These are phyloP conservation scores for Emericellopsis terricola DNA, from an alignment of 495 filamentous ascomycete genomes.

Conservation along the genomic window DNA sequence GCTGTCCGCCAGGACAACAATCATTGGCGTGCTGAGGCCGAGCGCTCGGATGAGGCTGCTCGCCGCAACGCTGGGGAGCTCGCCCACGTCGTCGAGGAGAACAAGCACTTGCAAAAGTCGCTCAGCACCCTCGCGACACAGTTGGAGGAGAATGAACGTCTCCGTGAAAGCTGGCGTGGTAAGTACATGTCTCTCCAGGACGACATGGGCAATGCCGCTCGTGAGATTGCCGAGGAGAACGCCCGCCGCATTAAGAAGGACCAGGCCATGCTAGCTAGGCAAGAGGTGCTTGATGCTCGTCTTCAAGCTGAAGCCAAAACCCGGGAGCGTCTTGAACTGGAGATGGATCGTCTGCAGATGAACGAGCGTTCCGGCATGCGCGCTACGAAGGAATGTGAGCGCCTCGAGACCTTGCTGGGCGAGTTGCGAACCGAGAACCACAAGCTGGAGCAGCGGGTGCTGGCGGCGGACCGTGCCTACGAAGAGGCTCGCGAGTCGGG, in stretches of 20 bases:
- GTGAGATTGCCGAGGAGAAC: slow-evolving; percentile 64
- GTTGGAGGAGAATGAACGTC: slow-evolving; percentile 66
- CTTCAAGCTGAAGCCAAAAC: slow-evolving; percentile 61
- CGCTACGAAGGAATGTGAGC: slow-evolving; percentile 35
- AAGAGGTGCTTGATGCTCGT: slow-evolving; percentile 62
- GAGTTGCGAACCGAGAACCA: slow-evolving; percentile 50
- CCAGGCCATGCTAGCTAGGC: slow-evolving; percentile 50
- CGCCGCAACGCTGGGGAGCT: slow-evolving; percentile 23
- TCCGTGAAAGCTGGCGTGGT: slow-evolving; percentile 57
- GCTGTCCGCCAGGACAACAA: slow-evolving; percentile 27
- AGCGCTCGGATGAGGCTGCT: slow-evolving; percentile 20
- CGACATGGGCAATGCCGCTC: slow-evolving; percentile 62
- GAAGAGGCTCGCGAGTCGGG: slow-evolving; percentile 63
- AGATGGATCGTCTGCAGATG: slow-evolving; percentile 57
- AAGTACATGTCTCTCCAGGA: slow-evolving; percentile 71
- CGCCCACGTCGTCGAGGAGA: slow-evolving; percentile 20
- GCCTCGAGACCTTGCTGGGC: slow-evolving; percentile 45
- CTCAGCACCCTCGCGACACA: slow-evolving; percentile 53
- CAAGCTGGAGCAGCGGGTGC: slow-evolving; percentile 41
- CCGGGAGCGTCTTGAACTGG: slow-evolving; percentile 59
- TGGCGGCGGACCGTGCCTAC: slow-evolving; percentile 65
- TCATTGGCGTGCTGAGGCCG: slow-evolving; percentile 30
- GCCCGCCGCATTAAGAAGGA: slow-evolving; percentile 54
- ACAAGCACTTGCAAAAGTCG: slow-evolving; percentile 38
- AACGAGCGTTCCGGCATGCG: slow-evolving; percentile 53